Conservation (phyloP, 768 basidiomycete genomes). For the Auricularia heimuer region DNA sequence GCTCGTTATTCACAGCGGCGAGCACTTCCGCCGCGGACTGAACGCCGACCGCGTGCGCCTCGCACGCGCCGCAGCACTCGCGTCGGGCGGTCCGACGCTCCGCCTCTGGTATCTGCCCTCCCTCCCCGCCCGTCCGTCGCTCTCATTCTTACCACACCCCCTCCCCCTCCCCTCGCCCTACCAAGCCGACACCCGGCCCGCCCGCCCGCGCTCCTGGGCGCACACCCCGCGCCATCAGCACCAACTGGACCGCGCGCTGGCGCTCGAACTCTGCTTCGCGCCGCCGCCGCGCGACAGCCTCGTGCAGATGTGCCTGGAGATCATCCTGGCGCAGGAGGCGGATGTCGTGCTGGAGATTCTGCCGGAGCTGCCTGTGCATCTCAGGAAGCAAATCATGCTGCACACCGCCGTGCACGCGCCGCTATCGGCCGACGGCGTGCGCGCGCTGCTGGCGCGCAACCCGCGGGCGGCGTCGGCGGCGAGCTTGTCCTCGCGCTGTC, state of each 20-base stretch:
- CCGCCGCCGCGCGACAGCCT: neutral
- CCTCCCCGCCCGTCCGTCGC: neutral
- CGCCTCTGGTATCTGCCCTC: neutral
- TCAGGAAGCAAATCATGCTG: neutral
- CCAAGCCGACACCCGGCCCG: neutral
- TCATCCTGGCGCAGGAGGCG: neutral
- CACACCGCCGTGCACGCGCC: neutral
- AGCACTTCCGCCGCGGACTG: neutral
- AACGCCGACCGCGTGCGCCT: neutral
- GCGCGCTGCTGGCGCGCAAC: neutral
- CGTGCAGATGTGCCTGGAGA: neutral
- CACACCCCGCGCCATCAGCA: neutral
- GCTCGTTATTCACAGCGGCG: neutral
- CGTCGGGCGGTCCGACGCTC: neutral
- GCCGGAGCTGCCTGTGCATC: neutral
- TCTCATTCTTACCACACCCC: neutral
- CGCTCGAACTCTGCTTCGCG: neutral
- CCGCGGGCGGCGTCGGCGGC: neutral
- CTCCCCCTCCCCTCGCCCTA: too few species aligned
- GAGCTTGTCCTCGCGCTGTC: neutral
- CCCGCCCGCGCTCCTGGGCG: neutral
- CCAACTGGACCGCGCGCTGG: neutral
- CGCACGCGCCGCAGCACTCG: neutral
- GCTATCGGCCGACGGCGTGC: neutral
- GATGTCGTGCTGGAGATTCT: neutral